Percentiles rank a stretch among this genome's conserved stretches.
Evolutionary conservation across 2,329 filamentous ascomycete species (phyloP).

Genomic region (Emmonsiellopsis sp.): DNA sequence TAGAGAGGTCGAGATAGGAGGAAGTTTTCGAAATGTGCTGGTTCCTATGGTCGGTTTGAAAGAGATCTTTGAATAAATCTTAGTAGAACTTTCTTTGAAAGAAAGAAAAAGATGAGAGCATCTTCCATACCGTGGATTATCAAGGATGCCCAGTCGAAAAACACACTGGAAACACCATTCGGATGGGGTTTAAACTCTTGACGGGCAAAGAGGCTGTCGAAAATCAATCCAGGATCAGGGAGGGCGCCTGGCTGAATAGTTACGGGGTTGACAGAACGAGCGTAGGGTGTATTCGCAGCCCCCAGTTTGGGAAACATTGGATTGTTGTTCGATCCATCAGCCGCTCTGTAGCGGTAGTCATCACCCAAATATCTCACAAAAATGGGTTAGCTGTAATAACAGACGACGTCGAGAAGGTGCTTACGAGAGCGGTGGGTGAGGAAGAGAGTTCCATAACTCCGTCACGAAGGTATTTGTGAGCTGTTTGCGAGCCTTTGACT

Average conservation of each 20-base stretch:
- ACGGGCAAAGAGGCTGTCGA: constrained; percentile 40
- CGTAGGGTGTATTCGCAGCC: constrained; percentile 19
- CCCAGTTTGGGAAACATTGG: constrained; percentile 16
- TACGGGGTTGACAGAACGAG: constrained; percentile 14
- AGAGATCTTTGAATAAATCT: constrained; percentile 27
- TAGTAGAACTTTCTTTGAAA: background rate
- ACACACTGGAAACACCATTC: constrained; percentile 37
- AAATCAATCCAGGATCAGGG: constrained; percentile 19
- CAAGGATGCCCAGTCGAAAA: constrained; percentile 43
- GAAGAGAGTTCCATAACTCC: constrained; percentile 60
- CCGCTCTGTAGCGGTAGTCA: constrained; percentile 21
- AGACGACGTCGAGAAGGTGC: constrained; percentile 20
- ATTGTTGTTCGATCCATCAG: constrained; percentile 21
- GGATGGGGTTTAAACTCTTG: constrained; percentile 26
- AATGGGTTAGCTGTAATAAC: constrained; percentile 17
- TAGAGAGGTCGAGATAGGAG: constrained; percentile 40
- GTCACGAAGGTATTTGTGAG: constrained; percentile 60
- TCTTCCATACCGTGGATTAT: constrained; percentile 37
- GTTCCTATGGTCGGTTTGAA: constrained; percentile 29
- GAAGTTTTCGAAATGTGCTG: constrained; percentile 29
- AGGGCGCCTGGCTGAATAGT: constrained; percentile 12
- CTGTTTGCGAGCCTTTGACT: constrained; percentile 51
- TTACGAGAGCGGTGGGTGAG: constrained; percentile 62
- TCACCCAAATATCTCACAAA: constrained; percentile 23
- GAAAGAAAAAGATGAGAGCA: background rate